Conservation (phyloP, 768 basidiomycete species). For the Postia placenta region DNA sequence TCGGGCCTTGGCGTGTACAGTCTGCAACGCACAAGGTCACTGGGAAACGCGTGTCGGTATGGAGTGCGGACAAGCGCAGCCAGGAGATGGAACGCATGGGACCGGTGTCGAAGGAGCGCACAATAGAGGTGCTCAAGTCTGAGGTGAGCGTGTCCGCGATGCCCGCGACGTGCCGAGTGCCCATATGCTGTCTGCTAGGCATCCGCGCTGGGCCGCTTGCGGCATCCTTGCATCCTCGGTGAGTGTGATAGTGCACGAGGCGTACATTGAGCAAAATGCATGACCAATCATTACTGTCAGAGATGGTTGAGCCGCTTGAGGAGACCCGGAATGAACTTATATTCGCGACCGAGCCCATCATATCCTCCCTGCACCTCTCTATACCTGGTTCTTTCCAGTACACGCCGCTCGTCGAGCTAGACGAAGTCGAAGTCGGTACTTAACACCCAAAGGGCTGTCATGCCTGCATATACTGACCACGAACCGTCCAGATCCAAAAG, state of each 20-base stretch:
- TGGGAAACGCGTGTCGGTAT: constrained; percentile 85
- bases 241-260: constrained; percentile 14
- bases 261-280: constrained; percentile 1
- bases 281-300: no score
- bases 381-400: constrained; percentile 59
- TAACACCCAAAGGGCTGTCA: not conserved
- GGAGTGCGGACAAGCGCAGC: constrained; percentile 83
- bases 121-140: constrained; percentile 80
- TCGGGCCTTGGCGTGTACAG: constrained; percentile 89
- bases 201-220: constrained; percentile 71
- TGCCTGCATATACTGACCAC: constrained; percentile 4
- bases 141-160: constrained; percentile 52
- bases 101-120: constrained; percentile 59
- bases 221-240: constrained; percentile 94
- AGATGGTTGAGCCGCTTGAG: constrained; percentile 96
- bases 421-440: constrained; percentile 83
- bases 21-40: constrained; percentile 85
- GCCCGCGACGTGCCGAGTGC: no score
- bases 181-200: no score
- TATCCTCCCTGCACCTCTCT: constrained; percentile 75
- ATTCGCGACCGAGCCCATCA: constrained; percentile 89
- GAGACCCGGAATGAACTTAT: constrained; percentile 85
- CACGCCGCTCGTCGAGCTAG: constrained; percentile 68
- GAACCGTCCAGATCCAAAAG: constrained; percentile 73
- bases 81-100: constrained; percentile 69